Percentiles rank a stretch among this genome's conserved stretches.
These are phyloP conservation scores for Centaurea solstitialis DNA, from an alignment of 129 eudicot genomes.

Conservation along the genomic window DNA sequence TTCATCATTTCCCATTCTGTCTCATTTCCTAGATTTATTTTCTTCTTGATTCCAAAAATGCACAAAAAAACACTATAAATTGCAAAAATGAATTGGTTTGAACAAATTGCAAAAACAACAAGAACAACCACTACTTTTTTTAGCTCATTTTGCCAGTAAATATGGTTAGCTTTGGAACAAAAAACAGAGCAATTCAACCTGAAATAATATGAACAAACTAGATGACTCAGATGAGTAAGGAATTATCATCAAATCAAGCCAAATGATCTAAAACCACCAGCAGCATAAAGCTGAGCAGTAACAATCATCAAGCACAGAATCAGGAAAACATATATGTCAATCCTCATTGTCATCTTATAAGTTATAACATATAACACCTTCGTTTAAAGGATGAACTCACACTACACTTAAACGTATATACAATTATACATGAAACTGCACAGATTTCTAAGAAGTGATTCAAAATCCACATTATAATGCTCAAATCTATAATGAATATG, in stretches of 20 bases:
- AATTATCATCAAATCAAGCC: constrained; percentile 15
- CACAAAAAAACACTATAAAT: neutral
- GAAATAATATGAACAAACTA: neutral
- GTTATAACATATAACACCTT: neutral
- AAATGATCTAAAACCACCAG: constrained; percentile 13
- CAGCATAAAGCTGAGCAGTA: constrained; percentile 29
- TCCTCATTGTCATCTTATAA: constrained; percentile 25
- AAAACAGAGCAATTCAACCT: neutral
- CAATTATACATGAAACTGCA: neutral
- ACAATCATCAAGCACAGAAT: neutral
- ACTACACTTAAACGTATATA: neutral
- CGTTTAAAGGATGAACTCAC: neutral
- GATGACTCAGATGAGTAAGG: constrained; percentile 39
- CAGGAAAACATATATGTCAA: neutral
- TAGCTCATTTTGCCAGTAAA: neutral
- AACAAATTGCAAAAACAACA: neutral
- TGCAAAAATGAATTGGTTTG: neutral
- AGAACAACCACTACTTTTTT: neutral
- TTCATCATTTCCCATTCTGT: constrained; percentile 47
- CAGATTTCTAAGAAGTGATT: neutral
- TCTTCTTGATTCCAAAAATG: neutral
- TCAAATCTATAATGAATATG: neutral
- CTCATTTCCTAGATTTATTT: neutral
- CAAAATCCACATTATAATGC: neutral
- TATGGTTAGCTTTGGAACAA: neutral